These are phyloP conservation scores for Fraxinus anomala DNA, from an alignment of 257 asterid species.

Conservation along the genomic window DNA sequence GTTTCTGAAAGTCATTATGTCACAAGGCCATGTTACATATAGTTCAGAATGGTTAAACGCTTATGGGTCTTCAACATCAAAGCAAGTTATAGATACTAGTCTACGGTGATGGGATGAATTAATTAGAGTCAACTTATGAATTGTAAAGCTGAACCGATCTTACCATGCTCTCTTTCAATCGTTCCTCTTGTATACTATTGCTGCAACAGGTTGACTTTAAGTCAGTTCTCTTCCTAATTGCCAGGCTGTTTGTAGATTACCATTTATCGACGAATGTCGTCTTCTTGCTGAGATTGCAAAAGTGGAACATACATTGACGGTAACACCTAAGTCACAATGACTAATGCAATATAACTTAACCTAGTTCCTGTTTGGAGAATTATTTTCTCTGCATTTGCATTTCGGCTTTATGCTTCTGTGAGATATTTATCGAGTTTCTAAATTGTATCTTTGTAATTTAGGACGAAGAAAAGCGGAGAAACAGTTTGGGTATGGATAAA, in stretches of 20 bases:
- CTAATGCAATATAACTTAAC: background rate
- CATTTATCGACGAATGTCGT: conserved; percentile 61
- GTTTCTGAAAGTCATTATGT: background rate
- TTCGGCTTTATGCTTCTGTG: background rate
- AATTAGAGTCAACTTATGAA: background rate
- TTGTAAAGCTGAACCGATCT: background rate
- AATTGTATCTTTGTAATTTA: conserved; percentile 33
- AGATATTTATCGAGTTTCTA: conserved; percentile 13
- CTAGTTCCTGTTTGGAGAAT: conserved; percentile 1
- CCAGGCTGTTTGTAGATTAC: conserved; percentile 66
- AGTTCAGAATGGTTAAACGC: background rate
- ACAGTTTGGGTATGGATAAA: conserved; percentile 52
- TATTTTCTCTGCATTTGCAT: background rate
- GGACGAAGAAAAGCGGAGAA: conserved; percentile 62
- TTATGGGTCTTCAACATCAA: background rate
- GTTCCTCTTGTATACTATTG: background rate
- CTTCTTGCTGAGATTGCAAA: conserved; percentile 60
- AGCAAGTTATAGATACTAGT: background rate
- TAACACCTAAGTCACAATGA: conserved; percentile 26
- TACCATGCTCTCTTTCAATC: background rate
- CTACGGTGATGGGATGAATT: background rate
- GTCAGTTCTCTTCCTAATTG: conserved; percentile 26
- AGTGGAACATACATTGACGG: conserved; percentile 61
- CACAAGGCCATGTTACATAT: background rate
- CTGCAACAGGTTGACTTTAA: conserved; percentile 10